Evolutionary conservation across 2,329 filamentous ascomycete genomes (phyloP).

Genomic region (Fusarium scirpi): DNA sequence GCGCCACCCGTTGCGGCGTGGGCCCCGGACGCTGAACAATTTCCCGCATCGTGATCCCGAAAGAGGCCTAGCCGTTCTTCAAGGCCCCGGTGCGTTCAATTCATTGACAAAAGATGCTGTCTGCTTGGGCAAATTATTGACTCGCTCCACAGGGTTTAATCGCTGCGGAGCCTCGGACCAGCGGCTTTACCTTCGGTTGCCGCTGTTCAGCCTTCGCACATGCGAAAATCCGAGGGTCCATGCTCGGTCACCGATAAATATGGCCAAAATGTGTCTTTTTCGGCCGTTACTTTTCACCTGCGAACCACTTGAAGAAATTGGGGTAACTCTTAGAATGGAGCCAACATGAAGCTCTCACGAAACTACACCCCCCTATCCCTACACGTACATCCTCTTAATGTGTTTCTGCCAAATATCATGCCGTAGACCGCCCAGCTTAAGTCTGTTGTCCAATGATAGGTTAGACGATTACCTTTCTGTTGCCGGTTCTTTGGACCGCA

Average conservation of each 20-base stretch:
- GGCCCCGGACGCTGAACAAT: conserved; percentile 44
- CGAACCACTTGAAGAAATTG: conserved; percentile 33
- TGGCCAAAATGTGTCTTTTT: conserved; percentile 5
- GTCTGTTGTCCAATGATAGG: conserved; percentile 34
- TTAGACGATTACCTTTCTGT: conserved; percentile 34
- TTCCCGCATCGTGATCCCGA: conserved; percentile 43
- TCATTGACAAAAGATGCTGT: conserved; percentile 37
- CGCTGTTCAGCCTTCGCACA: conserved; percentile 38
- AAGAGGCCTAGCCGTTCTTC: conserved; percentile 36
- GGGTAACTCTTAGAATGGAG: conserved; percentile 34
- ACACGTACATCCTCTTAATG: conserved; percentile 20
- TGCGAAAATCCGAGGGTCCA: conserved; percentile 41
- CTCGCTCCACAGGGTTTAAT: conserved; percentile 19
- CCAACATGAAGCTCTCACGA: conserved; percentile 35
- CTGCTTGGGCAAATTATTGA: conserved; percentile 35
- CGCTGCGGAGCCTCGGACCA: conserved; percentile 41
- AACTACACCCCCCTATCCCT: conserved; percentile 25
- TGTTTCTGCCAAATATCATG: conserved; percentile 41
- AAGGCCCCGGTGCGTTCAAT: conserved; percentile 37
- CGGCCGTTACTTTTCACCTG: conserved; percentile 23
- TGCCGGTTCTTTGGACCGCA: conserved; percentile 16
- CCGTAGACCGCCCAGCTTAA: conserved; percentile 41
- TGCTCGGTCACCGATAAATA: conserved; percentile 46
- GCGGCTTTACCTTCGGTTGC: conserved; percentile 49
- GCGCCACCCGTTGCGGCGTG: conserved; percentile 39